These are phyloP conservation scores for Magnusiomyces tetraspermus DNA, from an alignment of 1,139 yeast species.

Conservation along the genomic window DNA sequence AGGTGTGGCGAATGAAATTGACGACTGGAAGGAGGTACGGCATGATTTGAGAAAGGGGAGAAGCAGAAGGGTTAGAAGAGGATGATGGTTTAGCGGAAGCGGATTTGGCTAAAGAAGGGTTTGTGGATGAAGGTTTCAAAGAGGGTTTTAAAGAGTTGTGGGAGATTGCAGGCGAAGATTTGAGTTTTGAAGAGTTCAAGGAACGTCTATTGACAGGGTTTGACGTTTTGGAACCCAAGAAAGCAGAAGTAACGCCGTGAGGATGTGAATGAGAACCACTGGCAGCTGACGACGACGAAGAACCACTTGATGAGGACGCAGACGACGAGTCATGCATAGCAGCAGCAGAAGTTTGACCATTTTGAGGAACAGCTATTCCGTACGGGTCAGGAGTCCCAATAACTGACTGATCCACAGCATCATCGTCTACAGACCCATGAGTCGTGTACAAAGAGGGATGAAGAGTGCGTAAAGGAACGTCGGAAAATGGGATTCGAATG, in stretches of 20 bases:
- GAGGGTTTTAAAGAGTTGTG: too few relatives aligned
- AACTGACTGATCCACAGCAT: background rate
- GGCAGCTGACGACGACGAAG: background rate
- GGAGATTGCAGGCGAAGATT: too few relatives aligned
- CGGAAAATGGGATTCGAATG: background rate
- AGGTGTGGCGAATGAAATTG: background rate
- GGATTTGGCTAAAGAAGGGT: too few relatives aligned
- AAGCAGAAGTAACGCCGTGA: too few relatives aligned
- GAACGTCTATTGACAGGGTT: too few relatives aligned
- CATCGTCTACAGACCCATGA: background rate
- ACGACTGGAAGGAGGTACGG: background rate
- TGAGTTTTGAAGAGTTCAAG: too few relatives aligned
- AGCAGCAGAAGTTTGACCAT: background rate
- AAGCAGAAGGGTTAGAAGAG: background rate
- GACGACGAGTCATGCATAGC: background rate
- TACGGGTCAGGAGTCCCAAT: background rate
- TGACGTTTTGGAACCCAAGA: too few relatives aligned
- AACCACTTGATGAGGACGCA: background rate
- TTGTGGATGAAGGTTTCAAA: too few relatives aligned
- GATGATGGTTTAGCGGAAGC: too few relatives aligned
- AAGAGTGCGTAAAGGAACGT: background rate
- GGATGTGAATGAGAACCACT: background rate
- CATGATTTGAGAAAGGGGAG: background rate
- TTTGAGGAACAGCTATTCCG: background rate
- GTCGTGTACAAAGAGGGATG: background rate